Evolutionary conservation across 2,329 filamentous ascomycete genomes (phyloP).

Genomic region (Madurella fahalii): DNA sequence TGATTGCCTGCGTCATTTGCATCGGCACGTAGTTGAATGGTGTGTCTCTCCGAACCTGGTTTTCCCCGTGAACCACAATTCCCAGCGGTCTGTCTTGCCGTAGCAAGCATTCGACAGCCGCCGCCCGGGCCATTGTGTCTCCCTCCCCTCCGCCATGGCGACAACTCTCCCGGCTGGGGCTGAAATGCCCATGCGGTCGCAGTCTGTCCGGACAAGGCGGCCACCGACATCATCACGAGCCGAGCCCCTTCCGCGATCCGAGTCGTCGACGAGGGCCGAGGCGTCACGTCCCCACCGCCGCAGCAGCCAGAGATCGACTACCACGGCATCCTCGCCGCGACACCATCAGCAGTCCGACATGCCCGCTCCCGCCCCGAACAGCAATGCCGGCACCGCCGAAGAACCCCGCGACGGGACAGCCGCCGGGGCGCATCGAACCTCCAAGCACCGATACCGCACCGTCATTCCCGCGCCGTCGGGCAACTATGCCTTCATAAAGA

Average conservation of each 20-base stretch:
- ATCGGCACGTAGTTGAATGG: slow-evolving; percentile 3
- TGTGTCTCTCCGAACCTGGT: background rate
- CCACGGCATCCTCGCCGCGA: slow-evolving; percentile 25
- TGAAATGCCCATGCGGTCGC: slow-evolving; percentile 28
- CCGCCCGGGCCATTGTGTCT: slow-evolving; percentile 3
- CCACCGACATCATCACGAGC: slow-evolving; percentile 25
- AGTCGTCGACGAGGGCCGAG: slow-evolving; percentile 26
- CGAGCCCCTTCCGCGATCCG: slow-evolving; percentile 26
- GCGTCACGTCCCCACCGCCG: slow-evolving; percentile 26
- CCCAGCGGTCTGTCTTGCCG: slow-evolving; percentile 1
- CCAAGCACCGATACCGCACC: slow-evolving; percentile 61
- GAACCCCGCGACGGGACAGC: slow-evolving; percentile 45
- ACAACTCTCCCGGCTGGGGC: slow-evolving; percentile 24
- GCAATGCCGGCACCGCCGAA: slow-evolving; percentile 51
- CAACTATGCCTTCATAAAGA: slow-evolving; percentile 94
- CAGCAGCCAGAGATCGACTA: slow-evolving; percentile 46
- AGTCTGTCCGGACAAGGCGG: slow-evolving; percentile 27
- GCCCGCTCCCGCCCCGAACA: slow-evolving; percentile 51
- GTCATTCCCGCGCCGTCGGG: slow-evolving; percentile 87
- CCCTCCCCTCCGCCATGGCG: slow-evolving; percentile 19
- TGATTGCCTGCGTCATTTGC: background rate
- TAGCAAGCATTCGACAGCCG: slow-evolving; percentile 4
- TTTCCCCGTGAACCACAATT: background rate
- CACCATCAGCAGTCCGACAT: slow-evolving; percentile 39
- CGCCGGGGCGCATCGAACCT: slow-evolving; percentile 39